Conservation (phyloP, 371 early-diverging fungal species). For the Neoconidiobolus thromboides region DNA sequence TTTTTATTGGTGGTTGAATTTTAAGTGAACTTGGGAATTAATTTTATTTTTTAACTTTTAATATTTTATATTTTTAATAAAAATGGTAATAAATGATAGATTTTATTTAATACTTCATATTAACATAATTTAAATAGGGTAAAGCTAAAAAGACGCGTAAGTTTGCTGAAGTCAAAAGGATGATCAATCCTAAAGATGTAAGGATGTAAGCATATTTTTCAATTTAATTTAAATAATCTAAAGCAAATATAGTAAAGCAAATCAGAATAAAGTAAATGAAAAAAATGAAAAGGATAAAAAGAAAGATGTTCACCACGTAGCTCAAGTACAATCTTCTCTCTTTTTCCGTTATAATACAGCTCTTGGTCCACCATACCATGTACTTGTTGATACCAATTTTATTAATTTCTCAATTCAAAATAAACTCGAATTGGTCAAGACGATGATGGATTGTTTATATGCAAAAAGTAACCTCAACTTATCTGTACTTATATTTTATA, state of each 20-base stretch:
- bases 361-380: constrained; percentile 95
- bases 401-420: constrained; percentile 99
- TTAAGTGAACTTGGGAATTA: too few species aligned
- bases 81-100: too few species aligned
- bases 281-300: constrained; percentile 33
- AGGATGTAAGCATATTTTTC: constrained; percentile 35
- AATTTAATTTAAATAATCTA: too few species aligned
- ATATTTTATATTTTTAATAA: too few species aligned
- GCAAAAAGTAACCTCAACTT: constrained; percentile 58
- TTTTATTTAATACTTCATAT: too few species aligned
- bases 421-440: constrained; percentile 90
- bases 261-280: constrained; percentile 55
- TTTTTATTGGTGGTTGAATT: too few species aligned
- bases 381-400: constrained; percentile 99
- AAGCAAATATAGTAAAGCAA: constrained; percentile 31
- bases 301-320: constrained; percentile 64
- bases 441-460: constrained; percentile 97
- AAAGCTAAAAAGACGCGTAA: constrained; percentile 84
- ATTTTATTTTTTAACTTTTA: too few species aligned
- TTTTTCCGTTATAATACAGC: constrained; percentile 95
- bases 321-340: constrained; percentile 85
- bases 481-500: constrained; percentile 7
- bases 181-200: constrained; percentile 74
- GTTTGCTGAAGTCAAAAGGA: constrained; percentile 83
- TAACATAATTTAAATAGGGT: constrained; percentile 21